phyloP scores from a whole-genome alignment of 2,329 filamentous ascomycete genomes.

The Aureobasidium namibiae region DNA sequence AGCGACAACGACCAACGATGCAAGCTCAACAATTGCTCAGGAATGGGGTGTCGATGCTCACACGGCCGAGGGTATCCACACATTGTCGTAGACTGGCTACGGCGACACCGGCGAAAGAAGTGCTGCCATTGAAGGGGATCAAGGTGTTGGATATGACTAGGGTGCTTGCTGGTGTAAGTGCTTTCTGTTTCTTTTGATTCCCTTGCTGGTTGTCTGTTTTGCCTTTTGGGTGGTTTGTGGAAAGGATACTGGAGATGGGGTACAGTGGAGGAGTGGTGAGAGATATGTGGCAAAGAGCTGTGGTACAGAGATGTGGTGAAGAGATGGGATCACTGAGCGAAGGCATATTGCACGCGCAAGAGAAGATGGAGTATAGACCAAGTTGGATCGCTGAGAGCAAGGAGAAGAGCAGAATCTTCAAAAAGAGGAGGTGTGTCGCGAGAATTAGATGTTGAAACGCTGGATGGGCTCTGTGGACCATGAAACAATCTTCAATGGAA shows the following conservation, averaged over 20 bases:
- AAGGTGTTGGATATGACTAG: slow-evolving; percentile 93
- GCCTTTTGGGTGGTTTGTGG: too few species aligned
- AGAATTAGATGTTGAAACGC: too few species aligned
- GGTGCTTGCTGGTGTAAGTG: slow-evolving; percentile 75
- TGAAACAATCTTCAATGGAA: too few species aligned
- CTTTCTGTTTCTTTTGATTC: not conserved
- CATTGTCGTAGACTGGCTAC: not conserved
- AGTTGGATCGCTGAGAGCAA: too few species aligned
- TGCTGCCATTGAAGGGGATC: slow-evolving; percentile 70
- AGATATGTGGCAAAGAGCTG: too few species aligned
- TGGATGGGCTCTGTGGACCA: too few species aligned
- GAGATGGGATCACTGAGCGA: not conserved
- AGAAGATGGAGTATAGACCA: not conserved
- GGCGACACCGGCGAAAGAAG: slow-evolving; percentile 31
- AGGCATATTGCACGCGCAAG: too few species aligned
- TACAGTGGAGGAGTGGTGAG: not conserved
- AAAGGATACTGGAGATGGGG: too few species aligned
- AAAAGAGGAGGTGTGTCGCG: too few species aligned
- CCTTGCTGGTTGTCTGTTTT: not conserved
- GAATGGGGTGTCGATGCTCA: not conserved
- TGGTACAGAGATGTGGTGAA: too few species aligned
- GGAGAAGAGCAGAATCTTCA: too few species aligned
- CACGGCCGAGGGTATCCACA: not conserved
- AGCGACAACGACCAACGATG: not conserved
- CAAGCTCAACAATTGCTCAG: too few species aligned